A percentile compares a stretch with the other conserved stretches of the same genome.
phyloP scores from a whole-genome alignment of 108 stramenopile genomes.

The Skeletonema potamos region DNA sequence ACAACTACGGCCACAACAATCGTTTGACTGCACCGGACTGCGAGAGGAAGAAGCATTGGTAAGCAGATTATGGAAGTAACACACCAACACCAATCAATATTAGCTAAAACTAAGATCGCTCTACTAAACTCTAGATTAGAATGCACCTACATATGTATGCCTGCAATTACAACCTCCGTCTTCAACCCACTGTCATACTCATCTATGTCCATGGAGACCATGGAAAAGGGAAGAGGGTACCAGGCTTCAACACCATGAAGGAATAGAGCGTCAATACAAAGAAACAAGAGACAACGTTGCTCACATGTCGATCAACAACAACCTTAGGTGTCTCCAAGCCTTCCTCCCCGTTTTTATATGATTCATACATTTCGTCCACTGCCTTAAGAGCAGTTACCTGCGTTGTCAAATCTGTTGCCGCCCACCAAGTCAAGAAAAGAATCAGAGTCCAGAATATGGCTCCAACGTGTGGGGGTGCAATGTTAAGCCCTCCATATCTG shows the following conservation, averaged over 20 bases:
- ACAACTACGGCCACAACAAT: too few relatives aligned
- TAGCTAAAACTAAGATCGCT: too few relatives aligned
- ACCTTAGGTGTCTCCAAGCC: constrained; percentile 46
- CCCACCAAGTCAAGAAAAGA: constrained; percentile 59
- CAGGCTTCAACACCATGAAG: constrained; percentile 63
- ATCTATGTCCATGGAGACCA: constrained; percentile 14
- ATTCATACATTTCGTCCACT: constrained; percentile 33
- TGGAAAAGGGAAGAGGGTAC: constrained; percentile 46
- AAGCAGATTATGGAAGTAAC: too few relatives aligned
- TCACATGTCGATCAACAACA: constrained; percentile 50
- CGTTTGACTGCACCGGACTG: too few relatives aligned
- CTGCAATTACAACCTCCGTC: too few relatives aligned
- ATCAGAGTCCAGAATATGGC: constrained; percentile 57
- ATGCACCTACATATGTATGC: too few relatives aligned
- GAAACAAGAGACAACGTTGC: constrained; percentile 61
- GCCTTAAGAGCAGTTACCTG: constrained; percentile 47
- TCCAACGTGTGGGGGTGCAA: constrained; percentile 57
- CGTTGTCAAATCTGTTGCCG: constrained; percentile 60
- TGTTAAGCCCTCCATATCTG: constrained; percentile 54
- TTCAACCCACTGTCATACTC: too few relatives aligned
- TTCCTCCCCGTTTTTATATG: constrained; percentile 27
- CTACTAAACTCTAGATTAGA: too few relatives aligned
- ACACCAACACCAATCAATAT: too few relatives aligned
- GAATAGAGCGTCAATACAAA: constrained; percentile 56
- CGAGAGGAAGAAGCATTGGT: too few relatives aligned